phyloP scores from a whole-genome alignment of 768 basidiomycete species.

The Auriscalpium vulgare region DNA sequence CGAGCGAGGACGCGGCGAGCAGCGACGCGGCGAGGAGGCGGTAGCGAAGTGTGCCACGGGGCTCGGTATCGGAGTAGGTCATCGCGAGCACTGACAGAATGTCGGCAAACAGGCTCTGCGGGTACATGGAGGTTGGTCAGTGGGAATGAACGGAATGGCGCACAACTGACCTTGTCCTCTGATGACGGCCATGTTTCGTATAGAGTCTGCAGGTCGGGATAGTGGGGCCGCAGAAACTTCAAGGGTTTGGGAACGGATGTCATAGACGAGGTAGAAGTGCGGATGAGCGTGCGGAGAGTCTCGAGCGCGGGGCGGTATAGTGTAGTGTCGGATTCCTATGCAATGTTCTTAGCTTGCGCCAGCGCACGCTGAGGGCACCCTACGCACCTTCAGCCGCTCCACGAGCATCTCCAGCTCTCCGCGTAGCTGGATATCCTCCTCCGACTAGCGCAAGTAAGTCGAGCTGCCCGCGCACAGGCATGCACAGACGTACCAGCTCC shows the following conservation, averaged over 20 bases:
- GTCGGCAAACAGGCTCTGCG: constrained; percentile 87
- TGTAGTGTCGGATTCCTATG: constrained; percentile 78
- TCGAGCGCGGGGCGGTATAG: constrained; percentile 89
- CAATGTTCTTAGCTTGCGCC: constrained; percentile 4
- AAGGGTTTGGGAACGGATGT: constrained; percentile 98
- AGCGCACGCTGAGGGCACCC: neutral
- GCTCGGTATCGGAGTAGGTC: constrained; percentile 98
- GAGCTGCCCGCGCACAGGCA: neutral
- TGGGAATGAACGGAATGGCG: neutral
- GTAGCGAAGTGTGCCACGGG: constrained; percentile 91
- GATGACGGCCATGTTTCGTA: constrained; percentile 79
- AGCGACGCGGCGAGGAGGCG: constrained; percentile 75
- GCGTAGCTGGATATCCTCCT: constrained; percentile 91
- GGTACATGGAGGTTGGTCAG: neutral
- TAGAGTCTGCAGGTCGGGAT: constrained; percentile 74
- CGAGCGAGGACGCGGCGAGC: constrained; percentile 54
- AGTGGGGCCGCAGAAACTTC: constrained; percentile 94
- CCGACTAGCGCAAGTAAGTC: constrained; percentile 47
- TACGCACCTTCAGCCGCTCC: constrained; percentile 78
- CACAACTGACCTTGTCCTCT: constrained; percentile 56
- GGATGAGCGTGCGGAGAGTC: constrained; percentile 85
- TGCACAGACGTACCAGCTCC: constrained; percentile 59
- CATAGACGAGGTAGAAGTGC: constrained; percentile 97
- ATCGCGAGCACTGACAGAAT: constrained; percentile 97
- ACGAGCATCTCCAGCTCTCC: constrained; percentile 95